Evolutionary conservation across 2,329 filamentous ascomycete genomes (phyloP), one percentile per base, ranked within the genome.

Genomic region (Colletotrichum sp.): DNA sequence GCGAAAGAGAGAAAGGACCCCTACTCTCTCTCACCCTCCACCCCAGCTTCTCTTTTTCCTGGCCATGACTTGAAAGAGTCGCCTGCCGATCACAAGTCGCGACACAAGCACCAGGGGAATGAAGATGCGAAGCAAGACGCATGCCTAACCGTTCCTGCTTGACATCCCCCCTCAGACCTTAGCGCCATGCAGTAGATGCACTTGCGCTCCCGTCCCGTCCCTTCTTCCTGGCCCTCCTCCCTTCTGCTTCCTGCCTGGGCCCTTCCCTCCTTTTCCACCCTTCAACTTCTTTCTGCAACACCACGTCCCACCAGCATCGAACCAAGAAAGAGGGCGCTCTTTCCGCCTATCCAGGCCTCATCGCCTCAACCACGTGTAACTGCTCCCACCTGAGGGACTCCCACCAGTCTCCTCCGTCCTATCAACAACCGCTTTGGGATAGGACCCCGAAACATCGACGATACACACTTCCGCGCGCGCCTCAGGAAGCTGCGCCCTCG

Each of bases 111-210:
- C 28, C 24, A 76, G 72, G 71, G 74, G 74, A 76, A 76, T 76
- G 74, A 39, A 75, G 74, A 67, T 71, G 67, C 74, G 59, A 71
- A 76, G 61, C 67, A 70, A 67, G 52, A 76, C 74, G 72, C 71
- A 76, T 75, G 67, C 68, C 76, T 70, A 30, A 70, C 76, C 68
- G 70, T 76, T 72, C 76, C 74, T 76, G 68, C 68, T 77, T 76
- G 71, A 60, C 72, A 39, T 63, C 69, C 71, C 65, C 65, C 65
- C 43, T 52, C 32, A 75, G 67, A 65, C 72, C 66, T 71, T 76
- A 77, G 73, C 73, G 76, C 72, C 75, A 77, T 77, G 75, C 75
- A 75, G 75, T 77, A 77, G 68, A 76, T 52, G 75, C 75, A 75
- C 75, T 72, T 77, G 68, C 67, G 75, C 73, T 77, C 74, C 71